Conservation (phyloP, 2,329 filamentous ascomycete species). For the Geosmithia putterillii region DNA sequence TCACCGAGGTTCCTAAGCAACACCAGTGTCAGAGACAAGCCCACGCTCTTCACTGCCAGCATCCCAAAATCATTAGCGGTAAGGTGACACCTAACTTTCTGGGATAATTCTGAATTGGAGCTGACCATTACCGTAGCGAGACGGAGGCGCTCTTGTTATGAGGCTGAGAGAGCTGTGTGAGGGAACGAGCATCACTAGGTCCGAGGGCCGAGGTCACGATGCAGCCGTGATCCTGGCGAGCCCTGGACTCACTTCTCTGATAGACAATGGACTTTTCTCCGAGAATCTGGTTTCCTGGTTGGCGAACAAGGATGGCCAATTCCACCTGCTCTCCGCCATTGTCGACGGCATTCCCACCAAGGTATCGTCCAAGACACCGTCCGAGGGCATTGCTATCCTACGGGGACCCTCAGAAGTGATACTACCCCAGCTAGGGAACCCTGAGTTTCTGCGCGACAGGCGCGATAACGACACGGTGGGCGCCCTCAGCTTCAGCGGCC, state of each 20-base stretch:
- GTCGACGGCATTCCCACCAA: constrained; percentile 37
- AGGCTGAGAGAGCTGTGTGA: neutral
- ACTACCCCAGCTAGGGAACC: constrained; percentile 33
- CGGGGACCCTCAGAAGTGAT: constrained; percentile 25
- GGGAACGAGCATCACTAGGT: constrained; percentile 5
- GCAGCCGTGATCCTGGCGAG: constrained; percentile 38
- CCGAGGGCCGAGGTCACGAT: constrained; percentile 12
- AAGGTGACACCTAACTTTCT: neutral
- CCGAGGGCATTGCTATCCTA: constrained; percentile 38
- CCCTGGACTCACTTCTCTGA: constrained; percentile 30
- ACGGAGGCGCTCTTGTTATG: neutral
- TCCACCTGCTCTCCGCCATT: constrained; percentile 40
- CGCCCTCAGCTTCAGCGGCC: constrained; percentile 24
- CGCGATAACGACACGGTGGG: constrained; percentile 22
- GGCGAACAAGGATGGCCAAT: constrained; percentile 7
- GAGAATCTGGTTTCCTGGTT: constrained; percentile 23
- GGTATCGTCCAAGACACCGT: constrained; percentile 9
- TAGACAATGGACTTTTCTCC: constrained; percentile 28
- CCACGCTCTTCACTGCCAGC: neutral
- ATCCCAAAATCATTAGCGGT: neutral
- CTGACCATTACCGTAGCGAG: constrained; percentile 1
- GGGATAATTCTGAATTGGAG: neutral
- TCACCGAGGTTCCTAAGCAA: neutral
- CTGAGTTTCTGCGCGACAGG: constrained; percentile 10
- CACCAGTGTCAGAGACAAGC: neutral